phyloP scores from a whole-genome alignment of 805 yeast species.

The Ogataea trehaloabstinens region DNA sequence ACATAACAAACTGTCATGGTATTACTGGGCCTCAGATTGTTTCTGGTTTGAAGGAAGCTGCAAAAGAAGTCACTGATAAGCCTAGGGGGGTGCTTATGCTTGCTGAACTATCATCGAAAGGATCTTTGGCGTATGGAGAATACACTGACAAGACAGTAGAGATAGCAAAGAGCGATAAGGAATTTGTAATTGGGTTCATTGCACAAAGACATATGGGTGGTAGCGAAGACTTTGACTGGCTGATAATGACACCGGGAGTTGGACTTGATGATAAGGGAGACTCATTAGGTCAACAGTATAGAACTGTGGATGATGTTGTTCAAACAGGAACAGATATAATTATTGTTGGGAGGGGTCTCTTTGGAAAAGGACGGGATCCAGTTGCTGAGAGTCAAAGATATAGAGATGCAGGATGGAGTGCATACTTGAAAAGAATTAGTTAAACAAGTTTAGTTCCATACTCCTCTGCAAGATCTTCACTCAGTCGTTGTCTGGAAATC shows the following conservation, averaged over 20 bases:
- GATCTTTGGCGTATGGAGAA: conserved; percentile 89
- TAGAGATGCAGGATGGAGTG: conserved; percentile 92
- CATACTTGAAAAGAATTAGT: conserved; percentile 53
- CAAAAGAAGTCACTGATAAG: conserved; percentile 64
- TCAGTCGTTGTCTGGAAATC: conserved; percentile 55
- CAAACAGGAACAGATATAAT: conserved; percentile 88
- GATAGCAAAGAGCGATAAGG: conserved; percentile 77
- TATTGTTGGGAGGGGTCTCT: conserved; percentile 97
- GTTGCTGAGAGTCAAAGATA: conserved; percentile 83
- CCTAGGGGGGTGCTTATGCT: conserved; percentile 92
- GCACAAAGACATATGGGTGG: conserved; percentile 91
- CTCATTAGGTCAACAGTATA: conserved; percentile 91
- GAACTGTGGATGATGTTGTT: conserved; percentile 85
- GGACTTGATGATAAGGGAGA: conserved; percentile 97
- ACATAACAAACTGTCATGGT: conserved; percentile 96
- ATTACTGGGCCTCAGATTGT: conserved; percentile 95
- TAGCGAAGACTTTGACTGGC: conserved; percentile 84
- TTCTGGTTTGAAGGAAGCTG: conserved; percentile 80
- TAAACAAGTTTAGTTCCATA: conserved; percentile 10
- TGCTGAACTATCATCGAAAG: conserved; percentile 93
- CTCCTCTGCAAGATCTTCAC: conserved; percentile 26
- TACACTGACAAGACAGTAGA: conserved; percentile 87
- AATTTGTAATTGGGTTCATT: conserved; percentile 93
- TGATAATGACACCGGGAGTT: conserved; percentile 97
- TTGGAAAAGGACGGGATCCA: conserved; percentile 93